Conservation (phyloP, 2,329 filamentous ascomycete species). For the Cephalotrichum gorgonifer region DNA sequence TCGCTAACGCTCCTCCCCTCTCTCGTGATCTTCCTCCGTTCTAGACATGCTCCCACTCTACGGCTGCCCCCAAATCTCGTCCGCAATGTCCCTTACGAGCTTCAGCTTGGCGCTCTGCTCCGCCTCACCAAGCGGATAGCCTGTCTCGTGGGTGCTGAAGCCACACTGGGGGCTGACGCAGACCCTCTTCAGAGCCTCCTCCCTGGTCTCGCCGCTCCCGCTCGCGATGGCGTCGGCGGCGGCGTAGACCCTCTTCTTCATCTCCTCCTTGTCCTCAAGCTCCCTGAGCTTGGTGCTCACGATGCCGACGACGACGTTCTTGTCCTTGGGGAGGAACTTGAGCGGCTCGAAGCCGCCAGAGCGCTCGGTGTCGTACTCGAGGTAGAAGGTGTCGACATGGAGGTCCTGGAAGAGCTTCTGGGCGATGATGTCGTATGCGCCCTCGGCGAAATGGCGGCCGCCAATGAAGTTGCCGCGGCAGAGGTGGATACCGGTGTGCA, state of each 20-base stretch:
- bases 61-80: slow-evolving; percentile 53
- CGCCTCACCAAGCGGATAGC: slow-evolving; percentile 57
- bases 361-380: slow-evolving; percentile 58
- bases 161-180: slow-evolving; percentile 63
- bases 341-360: slow-evolving; percentile 58
- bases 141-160: slow-evolving; percentile 64
- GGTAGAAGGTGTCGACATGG: slow-evolving; percentile 57
- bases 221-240: slow-evolving; percentile 61
- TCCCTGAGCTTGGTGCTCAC: slow-evolving; percentile 53
- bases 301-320: slow-evolving; percentile 54
- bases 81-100: slow-evolving; percentile 60
- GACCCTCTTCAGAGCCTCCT: slow-evolving; percentile 60
- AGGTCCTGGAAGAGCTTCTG: slow-evolving; percentile 54
- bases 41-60: no score
- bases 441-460: slow-evolving; percentile 55
- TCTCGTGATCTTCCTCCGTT: no score
- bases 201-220: slow-evolving; percentile 50
- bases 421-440: slow-evolving; percentile 57
- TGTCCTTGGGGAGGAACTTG: slow-evolving; percentile 46
- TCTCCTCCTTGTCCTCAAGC: slow-evolving; percentile 53
- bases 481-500: slow-evolving; percentile 69
- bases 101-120: slow-evolving; percentile 66
- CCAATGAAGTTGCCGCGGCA: slow-evolving; percentile 61
- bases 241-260: slow-evolving; percentile 47
- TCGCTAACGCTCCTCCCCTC: not conserved